Percentiles rank a stretch among this genome's conserved stretches.
Evolutionary conservation across 768 basidiomycete genomes (phyloP).

Genomic region (Paxillus ammoniavirescens): DNA sequence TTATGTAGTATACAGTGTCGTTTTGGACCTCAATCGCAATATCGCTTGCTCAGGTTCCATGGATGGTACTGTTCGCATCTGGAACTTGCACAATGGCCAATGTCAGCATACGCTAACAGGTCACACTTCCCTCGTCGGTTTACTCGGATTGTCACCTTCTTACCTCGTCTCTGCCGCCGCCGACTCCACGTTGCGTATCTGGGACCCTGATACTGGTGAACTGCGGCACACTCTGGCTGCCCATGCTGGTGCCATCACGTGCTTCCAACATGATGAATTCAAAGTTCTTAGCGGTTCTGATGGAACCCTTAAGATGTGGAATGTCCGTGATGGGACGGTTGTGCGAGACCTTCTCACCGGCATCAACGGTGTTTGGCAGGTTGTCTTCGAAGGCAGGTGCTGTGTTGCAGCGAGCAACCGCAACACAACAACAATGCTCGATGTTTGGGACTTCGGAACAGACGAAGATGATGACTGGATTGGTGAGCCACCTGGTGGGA

Average conservation of each 20-base stretch:
- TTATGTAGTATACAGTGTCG: slow-evolving; percentile 86
- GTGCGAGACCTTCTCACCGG: slow-evolving; percentile 88
- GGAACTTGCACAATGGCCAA: slow-evolving; percentile 83
- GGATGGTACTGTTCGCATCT: slow-evolving; percentile 96
- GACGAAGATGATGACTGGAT: slow-evolving; percentile 78
- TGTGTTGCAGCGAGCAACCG: slow-evolving; percentile 93
- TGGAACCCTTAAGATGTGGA: slow-evolving; percentile 98
- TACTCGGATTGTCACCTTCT: slow-evolving; percentile 86
- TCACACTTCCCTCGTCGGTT: slow-evolving; percentile 92
- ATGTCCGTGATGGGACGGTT: slow-evolving; percentile 81
- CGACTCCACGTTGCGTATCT: slow-evolving; percentile 91
- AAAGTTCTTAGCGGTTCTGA: slow-evolving; percentile 95
- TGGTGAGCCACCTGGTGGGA: slow-evolving; percentile 71
- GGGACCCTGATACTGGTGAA: slow-evolving; percentile 86
- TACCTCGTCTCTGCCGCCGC: slow-evolving; percentile 94
- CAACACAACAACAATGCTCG: slow-evolving; percentile 72
- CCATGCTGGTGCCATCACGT: slow-evolving; percentile 97
- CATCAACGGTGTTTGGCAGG: slow-evolving; percentile 97
- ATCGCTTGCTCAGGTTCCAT: slow-evolving; percentile 97
- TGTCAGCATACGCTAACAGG: slow-evolving; percentile 81
- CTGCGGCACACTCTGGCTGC: slow-evolving; percentile 81
- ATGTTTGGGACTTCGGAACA: slow-evolving; percentile 88
- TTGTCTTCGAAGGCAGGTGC: slow-evolving; percentile 91
- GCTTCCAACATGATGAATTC: slow-evolving; percentile 98
- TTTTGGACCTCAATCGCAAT: slow-evolving; percentile 80